Evolutionary conservation across 1,284 basidiomycete species (phyloP).

Genomic region (Golubevia sp.): DNA sequence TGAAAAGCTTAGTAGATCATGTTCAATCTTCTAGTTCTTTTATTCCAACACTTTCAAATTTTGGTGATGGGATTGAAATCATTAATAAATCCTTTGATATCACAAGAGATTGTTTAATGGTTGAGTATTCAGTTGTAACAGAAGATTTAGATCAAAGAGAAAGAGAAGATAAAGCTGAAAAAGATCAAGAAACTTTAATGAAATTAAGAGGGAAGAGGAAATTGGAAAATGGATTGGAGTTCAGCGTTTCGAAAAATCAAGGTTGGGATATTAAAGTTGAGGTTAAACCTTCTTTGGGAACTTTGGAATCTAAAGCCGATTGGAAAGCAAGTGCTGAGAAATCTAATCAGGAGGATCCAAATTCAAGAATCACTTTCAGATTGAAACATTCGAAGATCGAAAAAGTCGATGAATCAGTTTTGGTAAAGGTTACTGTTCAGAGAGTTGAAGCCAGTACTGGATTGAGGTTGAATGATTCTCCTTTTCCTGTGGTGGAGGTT

Average conservation of each 20-base stretch:
- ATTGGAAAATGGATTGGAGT: conserved; percentile 77
- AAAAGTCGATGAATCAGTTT: conserved; percentile 25
- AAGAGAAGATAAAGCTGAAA: conserved; percentile 20
- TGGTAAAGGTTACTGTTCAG: conserved; percentile 30
- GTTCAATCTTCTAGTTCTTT: conserved; percentile 75
- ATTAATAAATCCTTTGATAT: conserved; percentile 77
- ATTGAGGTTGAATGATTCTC: conserved; percentile 27
- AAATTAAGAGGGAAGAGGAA: conserved; percentile 67
- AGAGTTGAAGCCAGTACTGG: conserved; percentile 36
- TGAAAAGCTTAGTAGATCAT: conserved; percentile 76
- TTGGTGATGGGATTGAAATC: conserved; percentile 80
- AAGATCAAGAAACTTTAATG: conserved; percentile 23
- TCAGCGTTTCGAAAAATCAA: conserved; percentile 74
- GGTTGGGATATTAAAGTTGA: conserved; percentile 80
- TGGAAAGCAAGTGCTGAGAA: neutral
- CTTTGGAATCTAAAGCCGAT: too few species aligned
- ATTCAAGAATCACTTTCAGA: conserved; percentile 15
- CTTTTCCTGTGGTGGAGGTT: conserved; percentile 15
- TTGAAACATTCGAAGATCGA: conserved; percentile 18
- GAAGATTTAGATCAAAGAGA: conserved; percentile 72
- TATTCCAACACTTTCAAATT: conserved; percentile 76
- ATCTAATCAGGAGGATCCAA: conserved; percentile 59
- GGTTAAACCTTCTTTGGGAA: too few species aligned
- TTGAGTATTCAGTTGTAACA: conserved; percentile 81
- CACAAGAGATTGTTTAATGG: conserved; percentile 76